Conservation (phyloP, 495 filamentous ascomycete genomes). For the Terfezia boudieri region DNA sequence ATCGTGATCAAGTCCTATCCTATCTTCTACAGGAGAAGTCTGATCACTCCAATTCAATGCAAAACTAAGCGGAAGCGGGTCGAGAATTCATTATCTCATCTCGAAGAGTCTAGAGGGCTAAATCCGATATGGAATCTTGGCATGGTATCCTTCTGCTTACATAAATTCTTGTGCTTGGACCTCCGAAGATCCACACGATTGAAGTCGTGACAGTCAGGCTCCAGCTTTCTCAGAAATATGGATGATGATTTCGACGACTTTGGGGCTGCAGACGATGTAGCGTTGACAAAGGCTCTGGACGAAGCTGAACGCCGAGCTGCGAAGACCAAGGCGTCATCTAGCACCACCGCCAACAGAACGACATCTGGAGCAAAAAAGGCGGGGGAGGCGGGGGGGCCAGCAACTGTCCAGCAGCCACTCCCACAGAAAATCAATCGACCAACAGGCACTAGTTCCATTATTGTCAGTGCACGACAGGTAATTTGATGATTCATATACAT, state of each 20-base stretch:
- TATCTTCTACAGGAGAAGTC: no score
- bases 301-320: constrained; percentile 16
- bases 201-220: no score
- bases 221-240: neutral
- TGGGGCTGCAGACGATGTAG: constrained; percentile 19
- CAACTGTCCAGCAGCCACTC: constrained; percentile 42
- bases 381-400: neutral
- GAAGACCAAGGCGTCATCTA: constrained; percentile 9
- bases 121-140: no score
- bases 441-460: constrained; percentile 34
- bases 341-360: constrained; percentile 7
- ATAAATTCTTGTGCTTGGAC: no score
- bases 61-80: no score
- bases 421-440: constrained; percentile 38
- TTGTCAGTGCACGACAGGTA: constrained; percentile 37
- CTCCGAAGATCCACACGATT: no score
- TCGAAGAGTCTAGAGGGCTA: no score
- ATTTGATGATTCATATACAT: neutral
- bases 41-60: no score
- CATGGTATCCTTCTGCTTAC: no score
- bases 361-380: neutral
- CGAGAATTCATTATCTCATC: no score
- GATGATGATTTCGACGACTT: constrained; percentile 23
- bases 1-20: no score
- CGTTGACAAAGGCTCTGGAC: constrained; percentile 21